Base-by-base conservation (phyloP, 1,284 basidiomycete genomes). In the Volvariella volvacea region DNA sequence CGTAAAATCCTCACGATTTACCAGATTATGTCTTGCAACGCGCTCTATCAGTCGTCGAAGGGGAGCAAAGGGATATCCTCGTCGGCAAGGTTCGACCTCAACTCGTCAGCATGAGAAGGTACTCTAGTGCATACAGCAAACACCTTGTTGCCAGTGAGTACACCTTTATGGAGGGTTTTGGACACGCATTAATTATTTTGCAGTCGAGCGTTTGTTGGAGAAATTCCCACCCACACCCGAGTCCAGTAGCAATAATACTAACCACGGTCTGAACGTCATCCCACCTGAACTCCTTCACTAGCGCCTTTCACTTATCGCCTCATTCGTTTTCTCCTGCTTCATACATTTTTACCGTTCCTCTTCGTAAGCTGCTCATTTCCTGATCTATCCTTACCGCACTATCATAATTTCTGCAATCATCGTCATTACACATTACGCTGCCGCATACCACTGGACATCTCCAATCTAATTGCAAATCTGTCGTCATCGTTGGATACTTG, bases 21-120 rank as follows among this genome's bases (percentile, higher is more conserved):
- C 21, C 38, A 89, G 88, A 90, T 60, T 91, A 90, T 57, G 88
- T 91, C 47, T 71, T 91, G 32, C 88, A 92, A 59, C 76, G 83
- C 17, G 86, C 87, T 1, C 65, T 91, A 41, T 67, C 66, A 21
- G 75, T 85, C n/a, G 82, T 76, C 2, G 83, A 85, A 52, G 77
- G 73, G 19, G 78, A 86, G 28, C 89, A 92, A 63, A 78, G 76
- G 60, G 79, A 83, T 34, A 59, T 62, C 3, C 62, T 92, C 22
- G 74, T 84, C 52, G 68, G 60, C 48, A 74, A 75, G 51, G 76
- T 90, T 41, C 73, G 75, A 33, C 77, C 82, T 22, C 79, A 89
- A 50, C 67, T 92, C 15, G 67, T 70, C 34, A 78, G 66, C 56
- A 84, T 92, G 74, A 78, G 84, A 45, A 73, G 77, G 52, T 81